A percentile compares a stretch with the other conserved stretches of the same genome.
Conservation (phyloP, 2,329 filamentous ascomycete genomes). For the Aureobasidium mangrovei region DNA sequence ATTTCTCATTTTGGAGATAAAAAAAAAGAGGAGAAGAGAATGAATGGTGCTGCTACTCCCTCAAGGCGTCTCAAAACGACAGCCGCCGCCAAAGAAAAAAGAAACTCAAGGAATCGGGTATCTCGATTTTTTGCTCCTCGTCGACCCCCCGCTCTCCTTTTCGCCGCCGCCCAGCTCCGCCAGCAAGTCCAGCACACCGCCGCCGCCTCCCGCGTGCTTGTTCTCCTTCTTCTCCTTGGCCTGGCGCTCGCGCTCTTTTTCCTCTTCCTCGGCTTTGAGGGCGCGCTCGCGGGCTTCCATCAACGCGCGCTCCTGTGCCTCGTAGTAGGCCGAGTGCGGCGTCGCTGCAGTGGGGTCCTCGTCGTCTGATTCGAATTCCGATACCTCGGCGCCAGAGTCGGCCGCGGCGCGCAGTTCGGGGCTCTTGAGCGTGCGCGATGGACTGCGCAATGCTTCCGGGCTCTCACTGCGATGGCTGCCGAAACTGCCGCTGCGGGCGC, state of each 20-base stretch:
- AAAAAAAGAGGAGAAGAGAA: neutral
- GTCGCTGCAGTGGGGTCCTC: conserved; percentile 14
- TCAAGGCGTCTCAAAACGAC: neutral
- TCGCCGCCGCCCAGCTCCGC: neutral
- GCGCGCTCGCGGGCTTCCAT: conserved; percentile 27
- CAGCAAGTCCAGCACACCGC: neutral
- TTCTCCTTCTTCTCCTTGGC: conserved; percentile 19
- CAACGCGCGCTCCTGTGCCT: conserved; percentile 28
- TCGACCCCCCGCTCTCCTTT: neutral
- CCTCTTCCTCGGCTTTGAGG: conserved; percentile 25
- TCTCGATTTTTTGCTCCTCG: conserved; percentile 8
- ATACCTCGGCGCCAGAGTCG: conserved; percentile 17
- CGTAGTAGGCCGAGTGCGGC: conserved; percentile 19
- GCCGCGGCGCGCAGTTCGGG: conserved; percentile 24
- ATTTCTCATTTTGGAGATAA: too few relatives aligned
- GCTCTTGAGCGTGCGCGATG: conserved; percentile 21
- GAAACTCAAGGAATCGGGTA: conserved; percentile 2
- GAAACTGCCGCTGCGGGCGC: conserved; percentile 43
- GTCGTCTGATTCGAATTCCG: conserved; percentile 21
- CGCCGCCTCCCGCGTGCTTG: neutral
- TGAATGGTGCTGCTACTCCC: neutral
- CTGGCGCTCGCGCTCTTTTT: conserved; percentile 21
- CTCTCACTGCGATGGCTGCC: conserved; percentile 30
- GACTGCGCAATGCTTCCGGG: conserved; percentile 17
- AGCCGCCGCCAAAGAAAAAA: neutral